Base-by-base conservation (phyloP, 768 basidiomycete genomes). In the Suillus subluteus region DNA sequence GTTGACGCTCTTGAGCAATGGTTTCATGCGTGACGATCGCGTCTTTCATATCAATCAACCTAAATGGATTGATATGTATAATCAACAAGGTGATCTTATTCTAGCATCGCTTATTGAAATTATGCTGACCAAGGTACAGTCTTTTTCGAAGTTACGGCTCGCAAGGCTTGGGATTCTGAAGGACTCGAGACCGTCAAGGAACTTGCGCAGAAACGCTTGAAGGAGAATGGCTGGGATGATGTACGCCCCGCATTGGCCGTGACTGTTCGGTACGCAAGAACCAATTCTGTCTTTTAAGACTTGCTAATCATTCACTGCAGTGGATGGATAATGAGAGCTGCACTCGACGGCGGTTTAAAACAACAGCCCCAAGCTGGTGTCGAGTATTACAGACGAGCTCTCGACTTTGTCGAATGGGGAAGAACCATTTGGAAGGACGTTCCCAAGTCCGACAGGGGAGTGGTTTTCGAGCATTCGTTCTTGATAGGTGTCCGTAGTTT, bases 241-340 rank as follows among this genome's bases (percentile, higher is more conserved):
- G 68, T 73, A 18, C 74, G 77, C 9, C 75, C 73, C 2, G 81
- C 82, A 3, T 67, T 84, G 32, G 48, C 80, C 4, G 68, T 72
- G 6, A 83, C 82, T 23, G 69, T 82, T 46, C 72, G 83, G 82
- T 80, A 66, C 13, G 76, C 65, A 13, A 30, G 11, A 11, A 12
- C 18, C 2, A 26, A 8, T 21, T n/a, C 6, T 16, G 6, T 32
- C 16, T 26, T 52, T 6, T 26, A 7, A 23, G 21, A 13, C 15
- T 21, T 55, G 18, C 40, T 67, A 59, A 67, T n/a, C 23, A 6
- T 15, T 8, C 9, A 18, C 26, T 16, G 11, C 21, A 75, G 74
- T 8, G 66, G 23, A 15, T 75, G 70, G 74, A 68, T 74, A 43
- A 66, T 74, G 59, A 63, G 50, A 6, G 68, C 63, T 35, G 68